Base-by-base conservation (phyloP, 768 basidiomycete genomes). In the Amanita rubescens region DNA sequence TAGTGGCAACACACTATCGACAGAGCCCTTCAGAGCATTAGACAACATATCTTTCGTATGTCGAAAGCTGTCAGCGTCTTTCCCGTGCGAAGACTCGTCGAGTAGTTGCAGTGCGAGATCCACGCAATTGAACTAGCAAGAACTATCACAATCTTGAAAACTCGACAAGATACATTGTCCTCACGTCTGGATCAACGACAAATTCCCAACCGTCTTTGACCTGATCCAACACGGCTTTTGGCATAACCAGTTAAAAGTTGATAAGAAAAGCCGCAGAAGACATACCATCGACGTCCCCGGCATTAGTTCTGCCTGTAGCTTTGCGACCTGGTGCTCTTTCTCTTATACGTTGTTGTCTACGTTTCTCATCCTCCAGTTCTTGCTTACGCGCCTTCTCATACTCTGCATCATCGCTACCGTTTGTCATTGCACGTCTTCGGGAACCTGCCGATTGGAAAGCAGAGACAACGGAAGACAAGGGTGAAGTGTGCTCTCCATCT, bases 191-290 rank as follows among this genome's bases (percentile, higher is more conserved):
- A 56, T 90, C 81, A 51, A 85, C 81, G 30, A 93, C 84, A 62
- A 91, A 86, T 60, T 90, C 88, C 93, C 93, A 96, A 52, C 87
- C 91, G 59, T 89, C 85, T 63, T 80, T 84, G 58, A 96, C 89
- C 67, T 90, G 83, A 58, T 90, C 84, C 57, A 96, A 69, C 12
- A 95, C 78, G 57, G 88, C 91, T 94, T 22, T n/a, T 19, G 22
- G 22, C n/a, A 30, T 24, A 20, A 35, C 47, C 20, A 22, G 33
- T 39, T 15, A 38, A 14, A 19, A 50, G 37, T 19, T 20, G 7
- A 39, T n/a, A 37, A 11, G 9, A 35, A 27, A 24, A 38, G 9
- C 22, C 19, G 2, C 42, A n/a, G 49, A 25, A 19, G 43, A 37
- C 83, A 60, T 66, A 85, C 89, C 88, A 65, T 94, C 93, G 59